These are phyloP conservation scores for Aspergillus sp. DNA, from an alignment of 2,329 filamentous ascomycete genomes.

Conservation along the genomic window DNA sequence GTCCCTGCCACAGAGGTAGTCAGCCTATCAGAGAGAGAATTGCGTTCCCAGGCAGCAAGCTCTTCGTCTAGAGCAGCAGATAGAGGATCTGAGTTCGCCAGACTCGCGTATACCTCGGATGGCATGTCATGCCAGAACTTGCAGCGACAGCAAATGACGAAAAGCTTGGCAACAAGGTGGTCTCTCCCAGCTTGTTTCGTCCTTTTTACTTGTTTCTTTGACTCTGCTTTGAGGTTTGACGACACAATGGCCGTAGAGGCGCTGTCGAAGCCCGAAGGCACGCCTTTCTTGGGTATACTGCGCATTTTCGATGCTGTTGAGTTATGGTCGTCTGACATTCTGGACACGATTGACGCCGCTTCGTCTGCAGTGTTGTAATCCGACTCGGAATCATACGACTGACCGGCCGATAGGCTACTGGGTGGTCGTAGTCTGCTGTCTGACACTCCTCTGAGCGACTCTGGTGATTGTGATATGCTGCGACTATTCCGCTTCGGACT, in stretches of 20 bases:
- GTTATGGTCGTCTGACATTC: background rate
- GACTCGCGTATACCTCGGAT: constrained; percentile 42
- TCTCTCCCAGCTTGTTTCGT: constrained; percentile 20
- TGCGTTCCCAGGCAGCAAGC: background rate
- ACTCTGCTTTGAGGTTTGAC: constrained; percentile 6
- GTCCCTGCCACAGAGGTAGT: background rate
- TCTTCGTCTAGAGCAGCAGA: constrained; percentile 2
- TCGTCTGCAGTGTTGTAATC: constrained; percentile 42
- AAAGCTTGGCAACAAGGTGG: constrained; percentile 42
- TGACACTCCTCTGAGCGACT: background rate
- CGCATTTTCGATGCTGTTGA: background rate
- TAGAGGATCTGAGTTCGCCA: constrained; percentile 33
- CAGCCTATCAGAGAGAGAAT: background rate
- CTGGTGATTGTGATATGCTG: background rate
- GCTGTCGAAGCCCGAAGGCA: background rate
- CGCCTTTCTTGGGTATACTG: background rate
- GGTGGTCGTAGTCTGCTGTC: constrained; percentile 1
- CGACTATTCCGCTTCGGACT: constrained; percentile 3
- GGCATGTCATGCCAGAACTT: constrained; percentile 51
- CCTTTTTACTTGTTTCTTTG: constrained; percentile 21
- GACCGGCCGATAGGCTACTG: constrained; percentile 22
- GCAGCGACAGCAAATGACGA: constrained; percentile 51
- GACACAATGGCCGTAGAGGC: background rate
- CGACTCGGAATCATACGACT: constrained; percentile 27
- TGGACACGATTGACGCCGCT: constrained; percentile 16